Percentiles rank a stretch among this genome's conserved stretches.
phyloP scores from a whole-genome alignment of 371 early-diverging fungal species.

The Mortierella sp. region DNA sequence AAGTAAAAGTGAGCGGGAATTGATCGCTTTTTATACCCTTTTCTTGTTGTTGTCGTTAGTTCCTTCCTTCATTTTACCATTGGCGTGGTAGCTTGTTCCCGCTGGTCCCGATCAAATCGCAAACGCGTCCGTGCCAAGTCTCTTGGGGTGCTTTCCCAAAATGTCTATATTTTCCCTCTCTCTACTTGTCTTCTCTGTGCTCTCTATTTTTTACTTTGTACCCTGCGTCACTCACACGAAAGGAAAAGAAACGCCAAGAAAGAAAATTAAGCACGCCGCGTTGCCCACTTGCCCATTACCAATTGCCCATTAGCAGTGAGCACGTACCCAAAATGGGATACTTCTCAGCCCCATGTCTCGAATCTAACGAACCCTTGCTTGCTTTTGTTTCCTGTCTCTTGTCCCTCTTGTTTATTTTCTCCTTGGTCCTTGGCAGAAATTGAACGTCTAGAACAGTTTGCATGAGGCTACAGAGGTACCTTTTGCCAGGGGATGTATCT shows the following conservation, averaged over 20 bases:
- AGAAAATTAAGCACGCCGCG: neutral
- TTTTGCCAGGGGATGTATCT: neutral
- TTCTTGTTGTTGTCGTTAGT: no score
- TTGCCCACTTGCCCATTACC: neutral
- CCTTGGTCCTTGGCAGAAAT: neutral
- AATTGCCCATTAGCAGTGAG: neutral
- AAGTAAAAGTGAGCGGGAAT: neutral
- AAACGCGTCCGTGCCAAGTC: constrained; percentile 8
- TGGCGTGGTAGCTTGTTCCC: neutral
- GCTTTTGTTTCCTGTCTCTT: neutral
- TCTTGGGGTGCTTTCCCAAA: no score
- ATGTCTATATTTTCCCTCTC: neutral
- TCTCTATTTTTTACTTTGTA: neutral
- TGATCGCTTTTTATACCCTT: neutral
- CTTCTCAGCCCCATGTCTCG: neutral
- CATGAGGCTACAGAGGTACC: neutral
- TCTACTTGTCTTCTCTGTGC: neutral
- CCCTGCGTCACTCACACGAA: neutral
- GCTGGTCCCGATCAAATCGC: neutral
- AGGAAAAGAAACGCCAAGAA: neutral
- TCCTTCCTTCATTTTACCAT: neutral
- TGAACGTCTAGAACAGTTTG: neutral
- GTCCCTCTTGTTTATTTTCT: neutral
- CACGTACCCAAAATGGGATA: neutral
- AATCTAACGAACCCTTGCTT: neutral